Conservation (phyloP, 352 stramenopile species). For the Pythium dissotocum region DNA sequence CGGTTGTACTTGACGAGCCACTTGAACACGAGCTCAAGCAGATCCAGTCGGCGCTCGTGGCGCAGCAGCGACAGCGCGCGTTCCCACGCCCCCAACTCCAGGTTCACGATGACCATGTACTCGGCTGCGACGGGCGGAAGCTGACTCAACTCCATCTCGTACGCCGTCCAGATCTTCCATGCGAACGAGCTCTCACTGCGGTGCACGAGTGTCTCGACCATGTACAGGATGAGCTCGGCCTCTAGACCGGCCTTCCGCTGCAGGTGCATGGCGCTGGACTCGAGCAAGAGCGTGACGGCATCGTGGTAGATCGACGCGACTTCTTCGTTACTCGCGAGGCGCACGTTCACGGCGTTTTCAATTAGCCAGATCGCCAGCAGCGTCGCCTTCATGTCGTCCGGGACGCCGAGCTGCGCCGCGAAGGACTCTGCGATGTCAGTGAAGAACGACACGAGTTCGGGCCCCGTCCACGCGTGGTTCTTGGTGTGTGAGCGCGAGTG, state of each 20-base stretch:
- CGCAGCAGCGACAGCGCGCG: constrained; percentile 64
- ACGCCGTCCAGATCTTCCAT: constrained; percentile 87
- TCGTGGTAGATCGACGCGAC: constrained; percentile 63
- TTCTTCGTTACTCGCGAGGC: constrained; percentile 60
- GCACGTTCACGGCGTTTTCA: constrained; percentile 78
- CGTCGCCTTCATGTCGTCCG: constrained; percentile 83
- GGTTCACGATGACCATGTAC: constrained; percentile 72
- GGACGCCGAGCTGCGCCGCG: constrained; percentile 66
- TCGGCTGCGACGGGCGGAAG: constrained; percentile 54
- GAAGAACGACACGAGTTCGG: constrained; percentile 65
- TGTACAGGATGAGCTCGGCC: constrained; percentile 64
- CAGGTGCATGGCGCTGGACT: constrained; percentile 74
- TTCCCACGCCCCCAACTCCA: constrained; percentile 79
- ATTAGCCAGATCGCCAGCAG: constrained; percentile 78
- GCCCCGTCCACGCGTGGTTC: constrained; percentile 45
- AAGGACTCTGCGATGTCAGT: constrained; percentile 62
- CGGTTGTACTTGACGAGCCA: constrained; percentile 72
- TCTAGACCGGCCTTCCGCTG: constrained; percentile 78
- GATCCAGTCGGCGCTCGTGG: constrained; percentile 50
- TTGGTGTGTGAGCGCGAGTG: not conserved
- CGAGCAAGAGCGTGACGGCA: constrained; percentile 58
- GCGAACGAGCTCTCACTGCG: constrained; percentile 69
- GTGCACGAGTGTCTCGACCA: constrained; percentile 79
- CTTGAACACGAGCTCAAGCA: constrained; percentile 67
- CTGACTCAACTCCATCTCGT: constrained; percentile 59